phyloP scores from a whole-genome alignment of 108 stramenopile genomes.

The Thalassiosira profunda region DNA sequence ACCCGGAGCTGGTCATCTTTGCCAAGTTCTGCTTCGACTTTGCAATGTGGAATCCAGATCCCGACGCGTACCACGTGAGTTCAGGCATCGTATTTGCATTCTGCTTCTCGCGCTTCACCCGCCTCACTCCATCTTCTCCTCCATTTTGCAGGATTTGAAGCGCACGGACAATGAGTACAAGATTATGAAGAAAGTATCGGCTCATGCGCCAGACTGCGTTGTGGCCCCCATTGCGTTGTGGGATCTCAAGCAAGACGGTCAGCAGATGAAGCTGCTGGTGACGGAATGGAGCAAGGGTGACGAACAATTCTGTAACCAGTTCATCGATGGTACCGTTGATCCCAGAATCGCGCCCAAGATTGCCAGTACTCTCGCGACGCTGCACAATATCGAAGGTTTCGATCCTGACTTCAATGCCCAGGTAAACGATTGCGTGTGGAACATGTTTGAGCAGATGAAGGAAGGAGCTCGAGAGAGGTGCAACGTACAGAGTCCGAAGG shows the following conservation, averaged over 20 bases:
- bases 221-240: slow-evolving; percentile 30
- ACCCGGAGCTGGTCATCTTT: slow-evolving; percentile 28
- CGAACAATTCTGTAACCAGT: slow-evolving; percentile 53
- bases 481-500: slow-evolving; percentile 3
- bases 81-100: too few relatives aligned
- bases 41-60: slow-evolving; percentile 45
- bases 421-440: slow-evolving; percentile 29
- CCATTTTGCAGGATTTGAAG: too few relatives aligned
- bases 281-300: slow-evolving; percentile 54
- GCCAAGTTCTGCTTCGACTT: slow-evolving; percentile 43
- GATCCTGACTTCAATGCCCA: slow-evolving; percentile 50
- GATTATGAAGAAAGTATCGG: slow-evolving; percentile 36
- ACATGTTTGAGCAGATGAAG: slow-evolving; percentile 23
- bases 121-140: too few relatives aligned
- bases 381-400: slow-evolving; percentile 45
- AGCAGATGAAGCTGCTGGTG: slow-evolving; percentile 55
- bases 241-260: slow-evolving; percentile 36
- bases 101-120: too few relatives aligned
- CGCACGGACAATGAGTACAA: slow-evolving; percentile 36
- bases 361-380: slow-evolving; percentile 46
- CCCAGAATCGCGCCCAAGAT: slow-evolving; percentile 43
- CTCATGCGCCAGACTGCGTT: slow-evolving; percentile 4
- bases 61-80: slow-evolving; percentile 13
- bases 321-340: slow-evolving; percentile 60
- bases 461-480: slow-evolving; percentile 10